Evolutionary conservation across 441 rosid genomes (phyloP).

Genomic region (Brassica hybrid): DNA sequence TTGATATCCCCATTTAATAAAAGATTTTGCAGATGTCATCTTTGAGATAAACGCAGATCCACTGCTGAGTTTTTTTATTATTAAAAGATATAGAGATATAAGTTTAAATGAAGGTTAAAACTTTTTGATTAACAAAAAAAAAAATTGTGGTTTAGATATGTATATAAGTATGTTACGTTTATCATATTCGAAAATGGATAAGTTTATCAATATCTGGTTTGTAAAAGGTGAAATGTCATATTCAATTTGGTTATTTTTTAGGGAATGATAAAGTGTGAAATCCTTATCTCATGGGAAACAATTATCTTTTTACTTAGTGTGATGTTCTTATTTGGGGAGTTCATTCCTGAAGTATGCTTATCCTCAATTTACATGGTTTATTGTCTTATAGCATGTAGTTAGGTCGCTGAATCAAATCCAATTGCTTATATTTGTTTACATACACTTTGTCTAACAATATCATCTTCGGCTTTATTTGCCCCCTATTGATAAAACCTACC

Average conservation of each 20-base stretch:
- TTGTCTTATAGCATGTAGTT: background rate
- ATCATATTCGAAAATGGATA: background rate
- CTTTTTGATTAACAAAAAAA: background rate
- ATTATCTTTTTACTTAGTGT: background rate
- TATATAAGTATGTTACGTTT: background rate
- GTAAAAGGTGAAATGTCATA: background rate
- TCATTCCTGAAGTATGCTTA: slow-evolving; percentile 3
- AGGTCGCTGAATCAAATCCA: slow-evolving; percentile 6
- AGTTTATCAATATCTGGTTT: background rate
- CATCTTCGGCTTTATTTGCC: background rate
- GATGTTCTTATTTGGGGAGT: background rate
- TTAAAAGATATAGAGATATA: background rate
- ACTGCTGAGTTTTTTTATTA: background rate
- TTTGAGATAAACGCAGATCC: slow-evolving; percentile 22
- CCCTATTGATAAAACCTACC: slow-evolving; percentile 1
- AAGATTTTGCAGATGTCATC: slow-evolving; percentile 33
- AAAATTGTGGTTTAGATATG: background rate
- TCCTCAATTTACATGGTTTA: slow-evolving; percentile 20
- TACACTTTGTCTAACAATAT: background rate
- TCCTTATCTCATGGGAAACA: background rate
- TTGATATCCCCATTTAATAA: slow-evolving; percentile 30
- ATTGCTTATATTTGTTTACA: background rate
- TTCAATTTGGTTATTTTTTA: background rate
- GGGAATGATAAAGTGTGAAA: slow-evolving; percentile 6
- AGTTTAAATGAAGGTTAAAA: background rate